Base-by-base conservation (phyloP, 2,329 filamentous ascomycete genomes). In the Endocalyx cinctus region DNA sequence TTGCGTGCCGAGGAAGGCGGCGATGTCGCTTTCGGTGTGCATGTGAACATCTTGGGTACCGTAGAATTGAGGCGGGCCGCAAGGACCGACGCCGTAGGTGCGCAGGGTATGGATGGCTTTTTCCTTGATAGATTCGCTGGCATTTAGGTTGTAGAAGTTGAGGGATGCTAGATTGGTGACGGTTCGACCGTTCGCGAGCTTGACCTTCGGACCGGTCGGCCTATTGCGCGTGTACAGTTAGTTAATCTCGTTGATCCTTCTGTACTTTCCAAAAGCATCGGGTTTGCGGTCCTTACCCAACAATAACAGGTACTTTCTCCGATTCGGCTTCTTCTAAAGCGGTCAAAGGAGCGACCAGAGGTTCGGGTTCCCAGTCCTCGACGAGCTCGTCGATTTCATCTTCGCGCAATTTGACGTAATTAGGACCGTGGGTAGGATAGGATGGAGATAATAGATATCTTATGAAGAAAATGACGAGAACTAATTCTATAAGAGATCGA, bases 1-100 rank as follows among this genome's bases (percentile, higher is more conserved):
- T 34, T 89, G 80, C 2, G 86, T 87, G 16, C 92, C 92, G 17
- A 98, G 65, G 57, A 90, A 94, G 8, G 84, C 77, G 16, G 92
- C 88, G 54, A 98, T 89, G 58, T 97, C 90, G 36, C 86, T 79
- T 64, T 98, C 92, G 12, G 87, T 88, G 69, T 94, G 92, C 78
- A 96, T 90, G 62, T 98, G 92, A 28, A 97, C 89, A 63, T 98
- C 92, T 60, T 97, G 90, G 19, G 88, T 98, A 45, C 89, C 92
- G 66, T 98, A 98, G 67, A 98, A 98, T 45, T 94, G 89, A 5
- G 92, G 92, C 13, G 92, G 92, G 14, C 92, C 92, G 58, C 92
- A 98, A 37, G 92, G 90, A 7, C 92, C 94, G 25, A 98, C 94
- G 36, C 92, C 92, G 52, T 98, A 98, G 14, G 86, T 94, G 39